Evolutionary conservation across 2,329 filamentous ascomycete species (phyloP).

Genomic region (Myriosclerotinia duriaeana): DNA sequence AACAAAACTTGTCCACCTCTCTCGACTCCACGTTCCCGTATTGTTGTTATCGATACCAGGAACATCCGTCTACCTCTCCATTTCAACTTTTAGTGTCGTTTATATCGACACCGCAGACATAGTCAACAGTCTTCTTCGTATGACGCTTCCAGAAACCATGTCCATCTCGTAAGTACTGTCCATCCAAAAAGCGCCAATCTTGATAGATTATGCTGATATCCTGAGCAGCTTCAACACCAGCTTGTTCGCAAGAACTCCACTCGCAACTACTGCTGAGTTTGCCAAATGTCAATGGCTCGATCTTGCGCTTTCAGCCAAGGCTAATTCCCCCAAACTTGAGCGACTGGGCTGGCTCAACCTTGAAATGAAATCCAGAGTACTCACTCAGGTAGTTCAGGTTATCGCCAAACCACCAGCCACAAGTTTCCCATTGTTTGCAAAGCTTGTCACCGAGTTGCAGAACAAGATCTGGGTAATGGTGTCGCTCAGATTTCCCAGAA

Average conservation of each 20-base stretch:
- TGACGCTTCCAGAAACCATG: background rate
- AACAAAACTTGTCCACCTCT: background rate
- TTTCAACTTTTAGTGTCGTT: background rate
- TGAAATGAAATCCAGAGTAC: background rate
- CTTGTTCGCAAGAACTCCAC: slow-evolving; percentile 1
- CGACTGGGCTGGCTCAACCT: background rate
- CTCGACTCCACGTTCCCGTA: background rate
- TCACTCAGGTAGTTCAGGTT: background rate
- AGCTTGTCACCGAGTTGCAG: slow-evolving; percentile 2
- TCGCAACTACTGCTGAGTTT: background rate
- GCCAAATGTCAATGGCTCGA: background rate
- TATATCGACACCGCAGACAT: background rate
- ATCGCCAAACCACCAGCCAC: background rate
- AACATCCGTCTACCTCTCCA: background rate
- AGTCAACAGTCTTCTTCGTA: background rate
- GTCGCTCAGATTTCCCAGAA: background rate
- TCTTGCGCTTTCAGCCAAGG: background rate
- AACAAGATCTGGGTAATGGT: slow-evolving; percentile 7
- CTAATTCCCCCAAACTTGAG: background rate
- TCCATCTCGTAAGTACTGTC: background rate
- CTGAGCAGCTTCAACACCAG: background rate
- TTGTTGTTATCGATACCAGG: background rate
- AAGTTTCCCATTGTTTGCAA: background rate
- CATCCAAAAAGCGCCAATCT: background rate
- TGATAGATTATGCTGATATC: background rate